phyloP scores from a whole-genome alignment of 495 filamentous ascomycete species.

The Xylaria grammica region DNA sequence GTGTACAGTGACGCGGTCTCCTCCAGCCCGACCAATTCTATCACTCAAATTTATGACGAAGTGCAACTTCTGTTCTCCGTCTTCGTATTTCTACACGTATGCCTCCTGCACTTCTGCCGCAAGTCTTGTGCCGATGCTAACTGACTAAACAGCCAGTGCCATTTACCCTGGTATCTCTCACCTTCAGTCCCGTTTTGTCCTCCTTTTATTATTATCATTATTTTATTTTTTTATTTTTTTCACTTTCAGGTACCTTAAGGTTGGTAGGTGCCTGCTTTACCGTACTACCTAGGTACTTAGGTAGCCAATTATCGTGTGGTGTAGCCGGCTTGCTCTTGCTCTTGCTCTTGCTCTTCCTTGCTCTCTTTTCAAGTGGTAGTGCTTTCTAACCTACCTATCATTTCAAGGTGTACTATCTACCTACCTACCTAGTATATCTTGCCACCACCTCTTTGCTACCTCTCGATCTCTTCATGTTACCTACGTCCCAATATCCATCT shows the following conservation, averaged over 20 bases:
- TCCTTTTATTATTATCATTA: background rate
- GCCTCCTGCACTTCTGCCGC: background rate
- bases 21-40: conserved; percentile 1
- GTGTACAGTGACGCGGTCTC: conserved; percentile 17
- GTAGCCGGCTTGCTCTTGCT: too few species aligned
- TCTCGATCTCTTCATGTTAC: too few species aligned
- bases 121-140: background rate
- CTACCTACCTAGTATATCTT: conserved; percentile 1
- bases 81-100: conserved; percentile 11
- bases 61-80: background rate
- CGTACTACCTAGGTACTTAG: too few species aligned
- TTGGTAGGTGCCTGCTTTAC: too few species aligned
- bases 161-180: background rate
- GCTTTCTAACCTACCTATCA: background rate
- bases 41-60: conserved; percentile 1
- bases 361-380: background rate
- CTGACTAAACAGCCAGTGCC: background rate
- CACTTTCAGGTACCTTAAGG: background rate
- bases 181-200: background rate
- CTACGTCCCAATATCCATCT: too few species aligned
- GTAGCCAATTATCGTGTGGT: too few species aligned
- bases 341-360: conserved; percentile 1
- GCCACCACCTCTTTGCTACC: too few species aligned
- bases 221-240: too few species aligned
- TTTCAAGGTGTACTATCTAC: background rate